Evolutionary conservation across 1,284 basidiomycete genomes (phyloP).

Genomic region (Cystobasidium pallidum): DNA sequence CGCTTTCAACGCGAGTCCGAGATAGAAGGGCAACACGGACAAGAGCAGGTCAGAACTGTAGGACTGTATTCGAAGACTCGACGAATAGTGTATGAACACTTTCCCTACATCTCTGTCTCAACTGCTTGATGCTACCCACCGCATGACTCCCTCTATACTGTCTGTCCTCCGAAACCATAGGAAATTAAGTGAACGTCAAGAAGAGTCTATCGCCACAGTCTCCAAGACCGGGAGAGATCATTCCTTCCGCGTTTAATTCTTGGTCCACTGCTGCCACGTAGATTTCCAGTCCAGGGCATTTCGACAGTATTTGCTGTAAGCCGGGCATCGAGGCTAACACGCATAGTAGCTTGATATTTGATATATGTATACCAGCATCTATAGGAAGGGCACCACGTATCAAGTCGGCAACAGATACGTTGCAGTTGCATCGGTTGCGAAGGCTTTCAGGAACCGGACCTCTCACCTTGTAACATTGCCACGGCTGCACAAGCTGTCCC

Average conservation of each 20-base stretch:
- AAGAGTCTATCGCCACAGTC: slow-evolving; percentile 58
- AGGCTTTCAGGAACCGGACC: too few species aligned
- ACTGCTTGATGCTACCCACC: too few species aligned
- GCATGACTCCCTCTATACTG: too few species aligned
- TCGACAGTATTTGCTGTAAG: slow-evolving; percentile 66
- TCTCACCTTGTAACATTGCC: slow-evolving; percentile 65
- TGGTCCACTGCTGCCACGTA: slow-evolving; percentile 82
- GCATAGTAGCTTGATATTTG: slow-evolving; percentile 77
- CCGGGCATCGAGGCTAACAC: slow-evolving; percentile 79
- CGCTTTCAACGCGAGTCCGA: too few species aligned
- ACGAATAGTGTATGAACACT: too few species aligned
- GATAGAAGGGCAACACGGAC: too few species aligned
- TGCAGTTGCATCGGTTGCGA: too few species aligned
- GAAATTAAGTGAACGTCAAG: slow-evolving; percentile 21
- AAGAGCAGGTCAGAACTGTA: too few species aligned
- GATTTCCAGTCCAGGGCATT: slow-evolving; percentile 79
- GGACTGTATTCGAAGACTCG: too few species aligned
- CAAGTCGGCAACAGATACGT: too few species aligned
- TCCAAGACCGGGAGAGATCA: slow-evolving; percentile 83
- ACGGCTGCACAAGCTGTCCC: slow-evolving; percentile 88
- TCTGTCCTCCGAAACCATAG: too few species aligned
- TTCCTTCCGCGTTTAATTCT: slow-evolving; percentile 69
- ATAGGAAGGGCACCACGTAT: slow-evolving; percentile 21
- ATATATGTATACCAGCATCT: slow-evolving; percentile 54
- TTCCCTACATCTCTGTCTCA: too few species aligned